Evolutionary conservation across 2,329 filamentous ascomycete species (phyloP), one percentile per base, ranked within the genome.

Genomic region (Aplosporella prunicola): DNA sequence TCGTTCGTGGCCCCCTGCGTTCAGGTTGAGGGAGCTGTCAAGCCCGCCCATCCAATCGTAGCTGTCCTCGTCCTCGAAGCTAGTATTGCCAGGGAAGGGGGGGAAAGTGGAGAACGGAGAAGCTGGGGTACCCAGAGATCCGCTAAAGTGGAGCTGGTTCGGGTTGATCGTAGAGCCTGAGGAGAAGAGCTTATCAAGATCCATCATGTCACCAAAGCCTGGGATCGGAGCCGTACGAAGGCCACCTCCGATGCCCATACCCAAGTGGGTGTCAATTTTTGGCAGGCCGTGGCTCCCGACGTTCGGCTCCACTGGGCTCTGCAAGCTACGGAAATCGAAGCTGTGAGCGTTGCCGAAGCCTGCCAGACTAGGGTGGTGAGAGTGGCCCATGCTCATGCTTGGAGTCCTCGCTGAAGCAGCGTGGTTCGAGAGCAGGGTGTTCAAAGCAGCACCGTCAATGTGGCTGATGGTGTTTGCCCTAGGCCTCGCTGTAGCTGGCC

Each of bases 381-480:
- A 64, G 74, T 85, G 53, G 52, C 71, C 55, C 64, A 69, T 49
- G 52, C 66, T 50, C 60, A 62, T 47, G 61, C 68, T 48, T 3
- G 37, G 37, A 11, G 26, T 34, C 64, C 71, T 52, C 27, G 69
- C 65, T 29, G 69, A 64, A 8, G 52, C 52, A 8, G 55, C 53
- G 51, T 72, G 71, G 9, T 73, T 66, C 33, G 75, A 74, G 45
- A 84, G 70, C 62, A 91, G 74, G 49, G 80, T 53, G 35, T 50
- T 83, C 57, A 93, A 74, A 26, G 80, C 76, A 37, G 72, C 70
- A 40, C 76, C 74, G 56, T 95, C 91, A 40, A 96, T 78, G 58
- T 96, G 88, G 55, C 88, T 91, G 53, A 98, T 93, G 24, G 91
- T 98, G 57, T 96, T 96, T 38, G 91, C 89, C 51, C 91, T 73